Percentiles rank a stretch among this genome's conserved stretches.
These are phyloP conservation scores for Pterocarpus macrocarpus DNA, from an alignment of 306 rosid genomes.

Conservation along the genomic window DNA sequence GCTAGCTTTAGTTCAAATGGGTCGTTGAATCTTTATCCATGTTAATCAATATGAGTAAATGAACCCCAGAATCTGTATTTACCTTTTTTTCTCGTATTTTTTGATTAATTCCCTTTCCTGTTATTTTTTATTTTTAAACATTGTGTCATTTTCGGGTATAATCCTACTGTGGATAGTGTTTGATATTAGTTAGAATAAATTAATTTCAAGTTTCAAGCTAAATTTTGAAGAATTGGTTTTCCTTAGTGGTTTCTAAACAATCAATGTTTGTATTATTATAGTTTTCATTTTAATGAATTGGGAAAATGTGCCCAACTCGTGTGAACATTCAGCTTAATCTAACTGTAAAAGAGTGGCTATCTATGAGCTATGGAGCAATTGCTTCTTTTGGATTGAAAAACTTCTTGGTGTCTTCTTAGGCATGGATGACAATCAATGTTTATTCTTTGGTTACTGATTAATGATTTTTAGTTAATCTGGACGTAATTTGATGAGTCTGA, in stretches of 20 bases:
- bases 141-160: background rate
- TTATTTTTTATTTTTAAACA: background rate
- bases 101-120: too few relatives aligned
- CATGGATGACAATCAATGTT: background rate
- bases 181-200: background rate
- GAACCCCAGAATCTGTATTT: background rate
- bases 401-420: constrained; percentile 2
- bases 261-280: constrained; percentile 3
- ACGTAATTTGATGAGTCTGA: constrained; percentile 28
- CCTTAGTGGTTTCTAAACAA: constrained; percentile 17
- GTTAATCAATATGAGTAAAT: background rate
- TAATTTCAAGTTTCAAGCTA: background rate
- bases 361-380: constrained; percentile 36
- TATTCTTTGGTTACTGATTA: background rate
- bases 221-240: background rate
- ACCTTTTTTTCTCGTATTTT: background rate
- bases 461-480: constrained; percentile 2
- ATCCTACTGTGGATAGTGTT: background rate
- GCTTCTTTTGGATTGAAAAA: constrained; percentile 34
- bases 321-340: constrained; percentile 33
- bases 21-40: background rate
- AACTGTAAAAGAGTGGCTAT: constrained; percentile 20
- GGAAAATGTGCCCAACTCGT: constrained; percentile 27
- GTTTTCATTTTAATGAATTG: constrained; percentile 21
- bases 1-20: constrained; percentile 14